Conservation (phyloP, 2,329 filamentous ascomycete genomes). For the Zalaria sp. region DNA sequence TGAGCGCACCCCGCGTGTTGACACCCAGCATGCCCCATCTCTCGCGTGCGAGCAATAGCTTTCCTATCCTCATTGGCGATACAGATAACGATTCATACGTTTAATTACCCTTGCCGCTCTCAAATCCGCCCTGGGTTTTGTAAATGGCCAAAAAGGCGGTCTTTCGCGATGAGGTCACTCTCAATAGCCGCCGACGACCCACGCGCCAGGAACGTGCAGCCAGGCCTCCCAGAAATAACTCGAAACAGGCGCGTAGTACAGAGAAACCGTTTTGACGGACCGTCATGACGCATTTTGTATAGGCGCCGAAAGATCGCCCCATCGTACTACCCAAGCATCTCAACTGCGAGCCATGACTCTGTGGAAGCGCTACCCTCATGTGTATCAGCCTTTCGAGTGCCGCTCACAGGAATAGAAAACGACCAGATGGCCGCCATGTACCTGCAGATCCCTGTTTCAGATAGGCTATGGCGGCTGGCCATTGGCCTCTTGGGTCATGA, state of each 20-base stretch:
- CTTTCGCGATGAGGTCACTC: too few species aligned
- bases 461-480: slow-evolving; percentile 4
- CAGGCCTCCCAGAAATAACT: not conserved
- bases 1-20: too few species aligned
- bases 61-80: too few species aligned
- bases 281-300: slow-evolving; percentile 9
- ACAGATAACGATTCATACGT: too few species aligned
- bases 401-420: slow-evolving; percentile 1
- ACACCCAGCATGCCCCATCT: too few species aligned
- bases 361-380: not conserved
- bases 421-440: not conserved
- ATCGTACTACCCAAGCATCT: slow-evolving; percentile 6
- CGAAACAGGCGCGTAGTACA: slow-evolving; percentile 18
- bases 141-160: too few species aligned
- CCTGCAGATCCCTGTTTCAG: not conserved
- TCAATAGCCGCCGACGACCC: too few species aligned
- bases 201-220: too few species aligned
- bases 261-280: slow-evolving; percentile 6
- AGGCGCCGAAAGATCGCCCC: slow-evolving; percentile 6
- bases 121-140: too few species aligned
- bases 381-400: slow-evolving; percentile 8
- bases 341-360: not conserved
- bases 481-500: not conserved
- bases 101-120: too few species aligned
- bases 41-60: too few species aligned